Evolutionary conservation across 1,284 basidiomycete genomes (phyloP).

Genomic region (Ceratobasidium papillatum): DNA sequence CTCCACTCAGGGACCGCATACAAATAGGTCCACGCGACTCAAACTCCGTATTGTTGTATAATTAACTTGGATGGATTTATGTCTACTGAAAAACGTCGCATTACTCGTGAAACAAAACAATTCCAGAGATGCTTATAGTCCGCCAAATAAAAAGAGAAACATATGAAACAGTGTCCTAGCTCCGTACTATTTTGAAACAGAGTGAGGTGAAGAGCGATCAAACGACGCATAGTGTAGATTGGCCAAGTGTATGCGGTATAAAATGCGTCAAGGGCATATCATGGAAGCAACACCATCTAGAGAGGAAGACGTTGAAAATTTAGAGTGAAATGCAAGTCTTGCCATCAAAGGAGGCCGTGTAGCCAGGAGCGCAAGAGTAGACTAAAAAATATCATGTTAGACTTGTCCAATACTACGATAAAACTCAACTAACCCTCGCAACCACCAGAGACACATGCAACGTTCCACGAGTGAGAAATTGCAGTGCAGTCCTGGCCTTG

Average conservation of each 20-base stretch:
- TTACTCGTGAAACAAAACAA: neutral
- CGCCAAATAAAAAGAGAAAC: neutral
- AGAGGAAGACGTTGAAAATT: conserved; percentile 42
- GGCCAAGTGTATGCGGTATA: neutral
- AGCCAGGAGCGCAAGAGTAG: conserved; percentile 67
- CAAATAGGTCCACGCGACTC: neutral
- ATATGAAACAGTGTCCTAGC: conserved; percentile 4
- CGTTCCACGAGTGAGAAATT: conserved; percentile 70
- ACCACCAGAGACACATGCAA: conserved; percentile 68
- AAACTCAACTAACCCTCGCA: conserved; percentile 59
- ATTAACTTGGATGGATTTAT: neutral
- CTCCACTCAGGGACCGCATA: conserved; percentile 8
- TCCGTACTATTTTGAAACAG: no score
- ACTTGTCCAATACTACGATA: conserved; percentile 13
- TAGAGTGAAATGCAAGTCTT: conserved; percentile 63
- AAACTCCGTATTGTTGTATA: neutral
- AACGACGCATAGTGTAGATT: neutral
- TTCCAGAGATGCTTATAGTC: neutral
- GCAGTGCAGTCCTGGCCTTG: conserved; percentile 74
- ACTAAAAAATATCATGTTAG: conserved; percentile 57
- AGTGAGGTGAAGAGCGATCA: neutral
- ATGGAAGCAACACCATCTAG: neutral
- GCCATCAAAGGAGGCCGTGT: conserved; percentile 59
- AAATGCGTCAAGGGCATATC: no score
- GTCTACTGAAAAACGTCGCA: neutral